A percentile compares a stretch with the other conserved stretches of the same genome.
Conservation (phyloP, 208 protist genomes). For the Crithidia acanthocephali region DNA sequence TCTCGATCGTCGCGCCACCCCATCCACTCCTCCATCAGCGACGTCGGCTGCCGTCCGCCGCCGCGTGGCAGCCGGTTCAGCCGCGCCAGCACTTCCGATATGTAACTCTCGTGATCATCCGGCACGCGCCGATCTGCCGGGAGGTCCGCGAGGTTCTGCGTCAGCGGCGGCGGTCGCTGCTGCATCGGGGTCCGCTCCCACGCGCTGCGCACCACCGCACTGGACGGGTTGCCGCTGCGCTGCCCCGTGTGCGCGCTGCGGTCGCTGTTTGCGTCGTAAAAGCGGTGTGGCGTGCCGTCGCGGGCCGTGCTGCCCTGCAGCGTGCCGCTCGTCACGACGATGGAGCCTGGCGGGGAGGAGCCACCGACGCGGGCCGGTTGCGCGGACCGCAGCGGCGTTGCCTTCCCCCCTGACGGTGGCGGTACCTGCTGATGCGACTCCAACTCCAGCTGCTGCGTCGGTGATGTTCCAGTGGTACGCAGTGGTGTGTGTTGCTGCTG, state of each 20-base stretch:
- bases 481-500: constrained; percentile 3
- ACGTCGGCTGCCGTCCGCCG: constrained; percentile 29
- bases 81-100: constrained; percentile 46
- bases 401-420: not conserved
- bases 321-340: not conserved
- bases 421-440: too few relatives aligned
- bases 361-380: not conserved
- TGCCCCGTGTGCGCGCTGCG: constrained; percentile 6
- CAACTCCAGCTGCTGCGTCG: not conserved
- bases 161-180: constrained; percentile 28
- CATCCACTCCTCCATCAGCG: constrained; percentile 78
- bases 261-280: constrained; percentile 1
- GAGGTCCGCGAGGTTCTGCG: constrained; percentile 27
- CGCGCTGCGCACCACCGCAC: constrained; percentile 6
- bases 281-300: constrained; percentile 25
- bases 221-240: constrained; percentile 5
- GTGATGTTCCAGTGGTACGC: not conserved
- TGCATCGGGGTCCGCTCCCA: constrained; percentile 26
- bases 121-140: constrained; percentile 25
- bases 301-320: not conserved
- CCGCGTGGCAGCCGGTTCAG: constrained; percentile 30
- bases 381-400: not conserved
- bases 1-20: constrained; percentile 51
- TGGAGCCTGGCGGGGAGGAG: constrained; percentile 1
- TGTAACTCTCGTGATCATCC: constrained; percentile 48